Conservation (phyloP, 768 basidiomycete species). For the Rhodotorula sphaerocarpa region DNA sequence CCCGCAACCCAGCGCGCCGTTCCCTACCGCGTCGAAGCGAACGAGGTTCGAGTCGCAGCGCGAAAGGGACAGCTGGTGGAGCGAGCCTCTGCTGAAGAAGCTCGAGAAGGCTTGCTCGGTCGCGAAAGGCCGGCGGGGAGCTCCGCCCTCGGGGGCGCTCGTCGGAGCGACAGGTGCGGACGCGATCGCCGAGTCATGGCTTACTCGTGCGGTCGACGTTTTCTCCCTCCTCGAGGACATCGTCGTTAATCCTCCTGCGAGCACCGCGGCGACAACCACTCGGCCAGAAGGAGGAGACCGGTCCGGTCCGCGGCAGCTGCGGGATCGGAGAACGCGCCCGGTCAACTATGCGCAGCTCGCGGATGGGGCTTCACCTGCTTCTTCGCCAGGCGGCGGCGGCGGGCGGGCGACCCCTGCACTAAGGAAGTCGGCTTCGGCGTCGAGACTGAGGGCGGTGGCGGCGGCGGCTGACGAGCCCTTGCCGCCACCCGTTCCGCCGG, state of each 20-base stretch:
- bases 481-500: not conserved
- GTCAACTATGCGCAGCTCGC: constrained; percentile 19
- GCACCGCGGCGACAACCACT: not conserved
- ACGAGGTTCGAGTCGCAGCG: no score
- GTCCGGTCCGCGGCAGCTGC: constrained; percentile 13
- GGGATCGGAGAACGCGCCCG: constrained; percentile 1
- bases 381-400: not conserved
- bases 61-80: not conserved
- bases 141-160: no score
- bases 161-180: not conserved
- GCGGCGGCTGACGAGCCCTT: not conserved
- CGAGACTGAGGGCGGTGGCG: no score
- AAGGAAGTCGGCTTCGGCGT: not conserved
- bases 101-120: constrained; percentile 8
- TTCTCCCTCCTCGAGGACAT: constrained; percentile 16
- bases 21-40: not conserved
- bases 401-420: not conserved
- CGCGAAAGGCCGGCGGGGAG: not conserved
- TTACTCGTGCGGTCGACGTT: constrained; percentile 21
- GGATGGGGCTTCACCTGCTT: not conserved
- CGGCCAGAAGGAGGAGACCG: not conserved
- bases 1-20: no score
- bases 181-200: constrained; percentile 3
- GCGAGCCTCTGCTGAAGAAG: constrained; percentile 3
- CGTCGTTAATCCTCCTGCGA: not conserved